phyloP scores from a whole-genome alignment of 208 protist genomes.

The Trichomonas gallinae region DNA sequence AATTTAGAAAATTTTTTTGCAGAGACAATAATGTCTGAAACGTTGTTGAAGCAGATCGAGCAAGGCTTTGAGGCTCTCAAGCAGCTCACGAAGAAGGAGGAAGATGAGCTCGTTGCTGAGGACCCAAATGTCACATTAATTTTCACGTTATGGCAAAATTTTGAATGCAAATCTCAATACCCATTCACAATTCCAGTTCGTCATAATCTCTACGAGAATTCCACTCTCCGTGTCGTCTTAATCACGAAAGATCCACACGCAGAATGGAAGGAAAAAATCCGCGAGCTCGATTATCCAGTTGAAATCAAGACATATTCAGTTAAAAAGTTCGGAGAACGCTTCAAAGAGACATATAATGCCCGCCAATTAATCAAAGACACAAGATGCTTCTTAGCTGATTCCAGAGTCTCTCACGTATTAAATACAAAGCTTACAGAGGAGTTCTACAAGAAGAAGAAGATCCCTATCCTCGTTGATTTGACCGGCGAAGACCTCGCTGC shows the following conservation, averaged over 20 bases:
- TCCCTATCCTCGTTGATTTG: background rate
- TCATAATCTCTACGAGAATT: background rate
- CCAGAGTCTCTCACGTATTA: background rate
- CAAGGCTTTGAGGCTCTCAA: background rate
- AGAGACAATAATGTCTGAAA: background rate
- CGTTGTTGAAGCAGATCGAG: background rate
- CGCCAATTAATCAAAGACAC: background rate
- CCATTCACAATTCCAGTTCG: background rate
- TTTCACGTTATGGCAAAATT: background rate
- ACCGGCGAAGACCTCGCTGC: background rate
- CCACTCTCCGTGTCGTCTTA: background rate
- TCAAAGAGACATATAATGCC: background rate
- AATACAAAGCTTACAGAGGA: background rate
- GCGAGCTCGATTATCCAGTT: background rate
- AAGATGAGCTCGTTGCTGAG: background rate
- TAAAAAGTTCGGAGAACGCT: background rate
- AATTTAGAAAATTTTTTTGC: background rate
- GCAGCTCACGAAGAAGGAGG: background rate
- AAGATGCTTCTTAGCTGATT: background rate
- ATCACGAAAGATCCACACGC: slow-evolving; percentile 8
- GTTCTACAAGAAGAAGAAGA: background rate
- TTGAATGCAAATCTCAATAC: background rate
- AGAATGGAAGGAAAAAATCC: slow-evolving; percentile 8
- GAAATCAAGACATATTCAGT: background rate
- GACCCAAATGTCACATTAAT: slow-evolving; percentile 1